Evolutionary conservation across 2,329 filamentous ascomycete species (phyloP).

Genomic region (Aspergillus pseudotamarii): DNA sequence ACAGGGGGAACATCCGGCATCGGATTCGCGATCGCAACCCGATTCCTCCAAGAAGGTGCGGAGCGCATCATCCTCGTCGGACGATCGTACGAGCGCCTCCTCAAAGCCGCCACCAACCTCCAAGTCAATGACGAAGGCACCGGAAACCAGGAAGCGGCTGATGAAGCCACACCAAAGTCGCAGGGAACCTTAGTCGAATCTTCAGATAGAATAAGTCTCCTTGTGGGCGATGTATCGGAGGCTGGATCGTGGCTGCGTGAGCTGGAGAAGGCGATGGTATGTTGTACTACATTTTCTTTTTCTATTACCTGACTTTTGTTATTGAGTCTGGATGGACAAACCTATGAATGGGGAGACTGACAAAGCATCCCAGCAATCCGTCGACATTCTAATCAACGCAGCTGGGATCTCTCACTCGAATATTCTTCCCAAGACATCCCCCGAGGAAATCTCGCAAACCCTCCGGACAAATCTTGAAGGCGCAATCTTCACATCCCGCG

Average conservation of each 20-base stretch:
- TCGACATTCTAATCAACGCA: conserved; percentile 74
- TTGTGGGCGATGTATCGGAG: conserved; percentile 44
- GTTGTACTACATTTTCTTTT: not conserved
- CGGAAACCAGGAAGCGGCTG: not conserved
- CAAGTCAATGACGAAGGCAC: conserved; percentile 15
- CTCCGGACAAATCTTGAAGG: conserved; percentile 69
- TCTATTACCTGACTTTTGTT: no score
- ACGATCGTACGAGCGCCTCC: conserved; percentile 54
- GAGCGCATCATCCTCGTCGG: conserved; percentile 62
- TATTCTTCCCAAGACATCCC: conserved; percentile 60
- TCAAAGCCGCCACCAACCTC: conserved; percentile 35
- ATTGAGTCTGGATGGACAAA: not conserved
- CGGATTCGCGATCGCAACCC: conserved; percentile 66
- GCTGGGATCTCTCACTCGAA: conserved; percentile 72
- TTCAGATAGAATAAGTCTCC: conserved; percentile 28
- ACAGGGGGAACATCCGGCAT: conserved; percentile 74
- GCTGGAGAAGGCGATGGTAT: conserved; percentile 44
- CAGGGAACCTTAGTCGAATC: conserved; percentile 15
- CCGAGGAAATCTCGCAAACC: conserved; percentile 57
- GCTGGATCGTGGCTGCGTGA: conserved; percentile 37
- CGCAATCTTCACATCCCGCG: conserved; percentile 43
- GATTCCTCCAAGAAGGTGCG: conserved; percentile 67
- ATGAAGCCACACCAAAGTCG: not conserved
- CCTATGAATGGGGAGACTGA: not conserved
- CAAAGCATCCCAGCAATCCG: conserved; percentile 28